phyloP scores from a whole-genome alignment of 1,284 basidiomycete genomes.

The Exobasidium cylindrosporum region DNA sequence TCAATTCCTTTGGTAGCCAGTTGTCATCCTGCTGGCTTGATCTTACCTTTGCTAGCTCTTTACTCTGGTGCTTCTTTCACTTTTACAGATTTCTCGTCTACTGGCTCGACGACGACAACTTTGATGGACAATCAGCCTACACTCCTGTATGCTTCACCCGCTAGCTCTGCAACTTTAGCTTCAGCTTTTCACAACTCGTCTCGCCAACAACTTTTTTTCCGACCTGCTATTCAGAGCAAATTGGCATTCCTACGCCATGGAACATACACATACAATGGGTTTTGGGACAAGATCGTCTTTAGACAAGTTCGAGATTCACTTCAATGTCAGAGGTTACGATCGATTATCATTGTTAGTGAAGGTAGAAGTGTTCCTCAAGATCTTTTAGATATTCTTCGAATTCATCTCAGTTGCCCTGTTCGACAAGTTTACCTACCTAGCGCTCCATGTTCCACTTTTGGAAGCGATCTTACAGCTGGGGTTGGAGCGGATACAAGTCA shows the following conservation, averaged over 20 bases:
- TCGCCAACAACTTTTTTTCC: constrained; percentile 22
- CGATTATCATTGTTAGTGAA: constrained; percentile 22
- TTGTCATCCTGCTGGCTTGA: constrained; percentile 27
- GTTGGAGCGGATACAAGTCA: not conserved
- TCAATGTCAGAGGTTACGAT: constrained; percentile 25
- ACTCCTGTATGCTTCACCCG: constrained; percentile 36
- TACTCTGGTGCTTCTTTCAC: constrained; percentile 47
- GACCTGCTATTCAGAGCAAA: constrained; percentile 27
- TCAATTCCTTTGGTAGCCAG: constrained; percentile 10
- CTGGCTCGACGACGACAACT: constrained; percentile 18
- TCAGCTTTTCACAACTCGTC: constrained; percentile 25
- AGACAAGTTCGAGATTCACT: constrained; percentile 19
- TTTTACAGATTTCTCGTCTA: constrained; percentile 23
- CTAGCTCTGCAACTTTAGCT: constrained; percentile 32
- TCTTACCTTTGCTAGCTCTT: constrained; percentile 39
- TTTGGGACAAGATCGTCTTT: constrained; percentile 35
- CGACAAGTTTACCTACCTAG: constrained; percentile 41
- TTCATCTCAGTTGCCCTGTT: constrained; percentile 44
- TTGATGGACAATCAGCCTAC: constrained; percentile 25
- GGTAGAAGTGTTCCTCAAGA: constrained; percentile 34
- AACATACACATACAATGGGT: constrained; percentile 19
- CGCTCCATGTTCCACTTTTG: not conserved
- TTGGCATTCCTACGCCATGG: constrained; percentile 43
- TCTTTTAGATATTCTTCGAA: constrained; percentile 44
- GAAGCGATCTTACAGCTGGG: not conserved